Evolutionary conservation across 208 protist species (phyloP), one percentile per base, ranked within the genome.

Genomic region (Acanthamoeba triangularis): DNA sequence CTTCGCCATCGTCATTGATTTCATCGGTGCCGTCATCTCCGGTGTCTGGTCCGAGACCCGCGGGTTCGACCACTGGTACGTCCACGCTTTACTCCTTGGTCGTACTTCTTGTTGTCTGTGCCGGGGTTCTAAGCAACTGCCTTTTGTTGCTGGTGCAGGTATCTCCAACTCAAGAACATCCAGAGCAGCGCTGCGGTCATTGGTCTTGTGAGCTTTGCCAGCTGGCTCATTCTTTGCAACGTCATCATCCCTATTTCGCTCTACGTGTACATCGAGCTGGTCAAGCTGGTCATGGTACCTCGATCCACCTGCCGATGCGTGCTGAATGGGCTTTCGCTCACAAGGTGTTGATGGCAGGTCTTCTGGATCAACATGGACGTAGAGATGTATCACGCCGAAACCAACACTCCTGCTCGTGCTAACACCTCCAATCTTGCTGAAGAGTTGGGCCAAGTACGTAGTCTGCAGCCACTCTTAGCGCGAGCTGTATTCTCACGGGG

Each of bases 371-470:
- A 95, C 88, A 78, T 78, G 69, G 96, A 97, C 72, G 23, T 69
- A 0, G 91, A 97, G 41, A 97, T 97, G 96, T 97, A 97, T 30
- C 85, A 97, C 93, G 54, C 33, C 10, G 88, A 93, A 30, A 96
- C 96, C 30, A 96, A 97, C 61, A 98, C 94, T 14, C 97, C 95
- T 3, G 98, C 97, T 25, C 85, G 96, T 5, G 98, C 97, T 8
- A 96, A 96, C 88, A 98, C 98, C 18, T 97, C 97, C 35, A 98
- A 98, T 72, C 95, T 98, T 49, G 98, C 97, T 80, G 98, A 98
- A 90, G 96, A 98, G 90, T 92, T 98, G 13, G 98, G 98, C 25
- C 97, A 98, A 84, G 85, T 98, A n/a, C 10, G 37, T 7, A 23
- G 56, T 59, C 54, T 11, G 54, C 54, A 23, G 16, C 54, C 20